Base-by-base conservation (phyloP, 2,329 filamentous ascomycete genomes). In the Fusarium humuli region DNA sequence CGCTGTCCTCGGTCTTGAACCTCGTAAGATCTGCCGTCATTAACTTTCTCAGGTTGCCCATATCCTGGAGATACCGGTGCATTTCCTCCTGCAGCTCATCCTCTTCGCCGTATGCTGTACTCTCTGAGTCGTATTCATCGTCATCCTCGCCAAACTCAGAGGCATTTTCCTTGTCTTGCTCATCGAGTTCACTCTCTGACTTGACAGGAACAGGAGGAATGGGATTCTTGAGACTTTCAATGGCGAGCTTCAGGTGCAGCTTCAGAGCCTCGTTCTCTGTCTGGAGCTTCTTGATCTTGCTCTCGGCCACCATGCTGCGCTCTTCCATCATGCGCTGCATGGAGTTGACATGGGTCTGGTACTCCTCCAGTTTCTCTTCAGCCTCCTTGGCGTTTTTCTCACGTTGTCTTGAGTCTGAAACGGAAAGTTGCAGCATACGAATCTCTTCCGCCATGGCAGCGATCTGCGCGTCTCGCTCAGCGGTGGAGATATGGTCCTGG, bases 241-340 rank as follows among this genome's bases (percentile, higher is more conserved):
- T 85, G 2, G 94, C 95, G 54, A 99, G 88, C 75, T 93, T 94
- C 53, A 99, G 84, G 80, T 99, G 96, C 64, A 96, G 85, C 67
- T 94, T 87, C 74, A 98, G 82, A 1, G 94, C 92, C 77, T 98
- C 95, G 69, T 97, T 98, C 83, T 99, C 90, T 3, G 92, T 94
- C 79, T 92, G 92, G 57, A 99, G 83, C 69, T 92, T 93, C 72
- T 94, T 91, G 78, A 99, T 97, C 86, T 97, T 98, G 83, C 92
- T 94, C 78, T 98, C 95, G 30, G 92, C 91, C 16, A 98, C 92
- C 79, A 97, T 91, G 65, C 92, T 90, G 69, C 91, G 92, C 82
- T 99, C 96, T 79, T 98, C 94, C 94, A 98, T 98, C 80, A 97
- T 88, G 64, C 94, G 90, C 80, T 98, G 94, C 92, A 99, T 94